Evolutionary conservation across 2,329 filamentous ascomycete genomes (phyloP).

Genomic region (Trichoderma sp.): DNA sequence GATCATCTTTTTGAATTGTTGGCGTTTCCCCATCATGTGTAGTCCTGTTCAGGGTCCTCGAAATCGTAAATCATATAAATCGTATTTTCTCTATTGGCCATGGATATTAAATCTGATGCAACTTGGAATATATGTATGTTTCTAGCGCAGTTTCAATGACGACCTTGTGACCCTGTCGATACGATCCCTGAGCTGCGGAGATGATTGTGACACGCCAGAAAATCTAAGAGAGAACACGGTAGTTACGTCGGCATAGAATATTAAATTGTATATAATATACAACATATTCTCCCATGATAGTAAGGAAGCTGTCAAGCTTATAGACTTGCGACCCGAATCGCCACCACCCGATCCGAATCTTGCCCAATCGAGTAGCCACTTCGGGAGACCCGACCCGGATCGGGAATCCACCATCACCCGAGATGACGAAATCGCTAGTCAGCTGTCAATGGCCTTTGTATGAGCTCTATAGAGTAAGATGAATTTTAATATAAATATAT

Average conservation of each 20-base stretch:
- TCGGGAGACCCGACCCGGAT: neutral
- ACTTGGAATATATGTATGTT: neutral
- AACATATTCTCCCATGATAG: too few species aligned
- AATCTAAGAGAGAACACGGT: neutral
- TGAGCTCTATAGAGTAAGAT: neutral
- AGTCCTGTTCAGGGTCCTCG: neutral
- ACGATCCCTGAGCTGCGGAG: neutral
- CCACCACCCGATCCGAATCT: neutral
- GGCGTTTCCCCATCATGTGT: neutral
- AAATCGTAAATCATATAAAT: neutral
- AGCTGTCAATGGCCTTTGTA: neutral
- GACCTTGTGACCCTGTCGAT: neutral
- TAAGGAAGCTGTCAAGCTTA: neutral
- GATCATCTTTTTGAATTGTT: neutral
- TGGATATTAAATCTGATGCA: too few species aligned
- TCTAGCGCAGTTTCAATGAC: neutral
- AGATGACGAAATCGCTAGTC: slow-evolving; percentile 2
- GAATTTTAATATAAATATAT: neutral
- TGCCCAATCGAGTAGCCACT: slow-evolving; percentile 9
- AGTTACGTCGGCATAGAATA: neutral
- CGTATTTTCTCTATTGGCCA: neutral
- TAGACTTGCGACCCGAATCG: neutral
- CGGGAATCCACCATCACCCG: slow-evolving; percentile 8
- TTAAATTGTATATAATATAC: neutral
- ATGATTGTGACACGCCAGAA: neutral